Percentiles rank a stretch among this genome's conserved stretches.
Evolutionary conservation across 164 flowering plant species (phyloP).

Genomic region (Annona cherimola): DNA sequence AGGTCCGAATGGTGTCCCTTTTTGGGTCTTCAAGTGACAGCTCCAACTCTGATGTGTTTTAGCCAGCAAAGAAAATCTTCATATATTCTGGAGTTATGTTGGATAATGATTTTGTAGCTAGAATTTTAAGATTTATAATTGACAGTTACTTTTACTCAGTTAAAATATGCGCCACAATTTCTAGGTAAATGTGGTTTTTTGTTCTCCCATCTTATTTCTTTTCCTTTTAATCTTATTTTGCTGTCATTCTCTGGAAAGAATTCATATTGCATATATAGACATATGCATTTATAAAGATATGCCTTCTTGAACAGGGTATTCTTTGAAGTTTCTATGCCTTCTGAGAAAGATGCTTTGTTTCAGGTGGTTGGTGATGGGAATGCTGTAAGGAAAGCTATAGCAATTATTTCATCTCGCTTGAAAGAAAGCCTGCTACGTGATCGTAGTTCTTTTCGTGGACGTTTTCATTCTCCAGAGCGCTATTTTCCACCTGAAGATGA

Average conservation of each 20-base stretch:
- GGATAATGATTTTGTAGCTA: no score
- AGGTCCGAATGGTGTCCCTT: no score
- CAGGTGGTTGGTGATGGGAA: slow-evolving; percentile 79
- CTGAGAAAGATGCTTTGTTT: background rate
- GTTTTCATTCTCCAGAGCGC: slow-evolving; percentile 66
- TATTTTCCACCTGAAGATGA: slow-evolving; percentile 76
- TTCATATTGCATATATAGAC: background rate
- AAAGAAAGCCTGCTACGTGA: slow-evolving; percentile 97
- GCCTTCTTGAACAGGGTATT: background rate
- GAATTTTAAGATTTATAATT: no score
- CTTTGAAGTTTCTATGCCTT: background rate
- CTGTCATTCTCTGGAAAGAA: background rate
- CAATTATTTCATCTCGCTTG: slow-evolving; percentile 72
- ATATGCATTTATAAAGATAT: background rate
- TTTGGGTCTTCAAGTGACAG: no score
- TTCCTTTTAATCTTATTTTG: background rate
- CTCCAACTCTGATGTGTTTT: no score
- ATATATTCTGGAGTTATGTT: no score
- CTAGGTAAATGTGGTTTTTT: no score
- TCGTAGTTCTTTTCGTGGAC: slow-evolving; percentile 65
- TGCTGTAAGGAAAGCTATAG: slow-evolving; percentile 83
- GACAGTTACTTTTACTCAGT: no score
- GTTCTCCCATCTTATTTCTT: no score
- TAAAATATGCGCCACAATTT: no score
- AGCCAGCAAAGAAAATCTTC: no score